Conservation (phyloP, 768 basidiomycete genomes). For the Boletus edulis region DNA sequence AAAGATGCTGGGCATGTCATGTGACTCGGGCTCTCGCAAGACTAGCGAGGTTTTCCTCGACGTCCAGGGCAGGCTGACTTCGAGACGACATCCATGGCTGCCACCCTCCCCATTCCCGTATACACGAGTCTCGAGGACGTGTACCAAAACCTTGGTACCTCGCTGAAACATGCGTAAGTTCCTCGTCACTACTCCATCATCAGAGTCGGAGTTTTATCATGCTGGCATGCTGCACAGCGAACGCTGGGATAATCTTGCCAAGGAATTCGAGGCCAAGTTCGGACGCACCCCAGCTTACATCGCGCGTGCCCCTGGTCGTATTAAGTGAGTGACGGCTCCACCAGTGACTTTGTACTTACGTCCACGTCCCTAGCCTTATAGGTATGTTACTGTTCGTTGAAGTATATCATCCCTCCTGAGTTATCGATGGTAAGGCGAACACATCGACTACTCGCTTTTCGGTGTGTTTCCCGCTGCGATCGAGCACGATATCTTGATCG, state of each 20-base stretch:
- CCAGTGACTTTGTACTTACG: not conserved
- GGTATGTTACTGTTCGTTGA: constrained; percentile 20
- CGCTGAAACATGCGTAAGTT: constrained; percentile 49
- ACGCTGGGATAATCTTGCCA: constrained; percentile 60
- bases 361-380: constrained; percentile 29
- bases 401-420: not conserved
- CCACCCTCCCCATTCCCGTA: constrained; percentile 57
- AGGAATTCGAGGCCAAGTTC: constrained; percentile 62
- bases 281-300: constrained; percentile 68
- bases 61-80: too few species aligned
- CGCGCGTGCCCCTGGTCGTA: constrained; percentile 74
- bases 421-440: constrained; percentile 53
- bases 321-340: constrained; percentile 51
- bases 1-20: too few species aligned
- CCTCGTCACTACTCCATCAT: not conserved
- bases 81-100: constrained; percentile 26
- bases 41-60: too few species aligned
- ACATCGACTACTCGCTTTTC: constrained; percentile 82
- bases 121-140: constrained; percentile 57
- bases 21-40: too few species aligned
- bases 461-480: constrained; percentile 85
- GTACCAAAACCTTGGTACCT: constrained; percentile 50
- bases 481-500: constrained; percentile 81
- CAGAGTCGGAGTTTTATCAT: not conserved
- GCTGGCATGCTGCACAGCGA: constrained; percentile 25